phyloP scores from a whole-genome alignment of 331 rosid species.

The Ulmus americana region DNA sequence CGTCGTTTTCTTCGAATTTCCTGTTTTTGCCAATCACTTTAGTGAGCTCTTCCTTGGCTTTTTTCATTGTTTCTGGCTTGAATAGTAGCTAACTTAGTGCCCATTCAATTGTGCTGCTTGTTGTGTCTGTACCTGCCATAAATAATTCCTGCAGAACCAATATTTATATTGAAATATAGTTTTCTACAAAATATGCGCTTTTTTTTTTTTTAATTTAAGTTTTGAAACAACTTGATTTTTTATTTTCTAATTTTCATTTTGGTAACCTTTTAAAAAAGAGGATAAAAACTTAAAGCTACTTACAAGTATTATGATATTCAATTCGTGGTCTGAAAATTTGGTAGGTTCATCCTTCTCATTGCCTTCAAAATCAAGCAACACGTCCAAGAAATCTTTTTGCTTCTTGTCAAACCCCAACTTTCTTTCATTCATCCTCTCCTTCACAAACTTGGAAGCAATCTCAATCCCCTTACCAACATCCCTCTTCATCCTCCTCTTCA shows the following conservation, averaged over 20 bases:
- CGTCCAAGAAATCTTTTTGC: conserved; percentile 51
- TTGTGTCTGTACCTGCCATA: conserved; percentile 61
- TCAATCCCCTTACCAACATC: conserved; percentile 46
- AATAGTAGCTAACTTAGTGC: too few relatives aligned
- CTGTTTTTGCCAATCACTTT: conserved; percentile 25
- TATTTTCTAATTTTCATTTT: too few relatives aligned
- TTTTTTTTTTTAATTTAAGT: too few relatives aligned
- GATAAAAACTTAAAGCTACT: not conserved
- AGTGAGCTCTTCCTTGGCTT: conserved; percentile 38
- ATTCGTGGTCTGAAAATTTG: conserved; percentile 34
- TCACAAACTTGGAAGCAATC: conserved; percentile 46
- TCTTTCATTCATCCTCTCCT: conserved; percentile 27
- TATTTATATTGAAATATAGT: too few relatives aligned
- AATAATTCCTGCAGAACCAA: conserved; percentile 41
- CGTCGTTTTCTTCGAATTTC: conserved; percentile 50
- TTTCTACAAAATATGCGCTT: too few relatives aligned
- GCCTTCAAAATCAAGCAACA: conserved; percentile 48
- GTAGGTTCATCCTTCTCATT: conserved; percentile 29
- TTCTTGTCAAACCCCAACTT: not conserved
- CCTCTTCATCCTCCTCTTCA: conserved; percentile 51
- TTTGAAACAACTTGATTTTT: too few relatives aligned
- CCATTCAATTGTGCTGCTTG: conserved; percentile 29
- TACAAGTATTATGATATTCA: conserved; percentile 55
- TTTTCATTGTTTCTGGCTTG: conserved; percentile 24
- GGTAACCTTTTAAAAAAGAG: too few relatives aligned